Base-by-base conservation (phyloP, 345 rosid species). In the Abelmoschus esculentus region DNA sequence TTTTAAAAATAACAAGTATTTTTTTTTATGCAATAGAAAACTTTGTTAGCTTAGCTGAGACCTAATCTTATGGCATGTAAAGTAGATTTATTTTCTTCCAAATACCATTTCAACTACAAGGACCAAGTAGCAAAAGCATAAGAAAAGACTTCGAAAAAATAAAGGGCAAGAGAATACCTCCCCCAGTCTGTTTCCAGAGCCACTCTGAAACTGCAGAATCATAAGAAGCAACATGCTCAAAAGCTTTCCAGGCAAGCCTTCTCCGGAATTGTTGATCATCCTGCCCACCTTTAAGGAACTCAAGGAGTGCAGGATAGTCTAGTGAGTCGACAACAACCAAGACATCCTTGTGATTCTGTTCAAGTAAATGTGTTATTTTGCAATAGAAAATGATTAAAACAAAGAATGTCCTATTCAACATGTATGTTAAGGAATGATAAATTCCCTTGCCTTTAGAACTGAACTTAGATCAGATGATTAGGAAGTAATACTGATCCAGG, bases 141-240 rank as follows among this genome's bases (percentile, higher is more conserved):
- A 56, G 60, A 53, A 9, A 58, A 36, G 8, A 38, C 10, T 38
- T 36, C 9, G 42, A 7, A 7, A 7, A 36, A 38, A 7, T 49
- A 29, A 29, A 6, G 10, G 2, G 9, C 6, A 14, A 71, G 74
- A 53, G 9, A 54, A 34, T 82, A 95, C 98, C 89, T 81, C 81
- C 90, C 10, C 49, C 83, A 31, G 90, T 84, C 70, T 89, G 97
- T 74, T 83, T 88, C 98, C 98, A 92, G 1, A 95, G 85, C 98
- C 99, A 90, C 80, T 95, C 97, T 76, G 87, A 95, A 78, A 92
- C 90, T 40, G 96, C 93, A 7, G 97, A 87, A 84, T 92, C 99
- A 81, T 90, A 92, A 19, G 96, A 86, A 78, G 96, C 97, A 80
- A 79, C 85, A 74, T 83, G 89, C 66, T 89, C 87, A 78, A 91